Conservation (phyloP, 306 rosid genomes). For the Benincasa hispida region DNA sequence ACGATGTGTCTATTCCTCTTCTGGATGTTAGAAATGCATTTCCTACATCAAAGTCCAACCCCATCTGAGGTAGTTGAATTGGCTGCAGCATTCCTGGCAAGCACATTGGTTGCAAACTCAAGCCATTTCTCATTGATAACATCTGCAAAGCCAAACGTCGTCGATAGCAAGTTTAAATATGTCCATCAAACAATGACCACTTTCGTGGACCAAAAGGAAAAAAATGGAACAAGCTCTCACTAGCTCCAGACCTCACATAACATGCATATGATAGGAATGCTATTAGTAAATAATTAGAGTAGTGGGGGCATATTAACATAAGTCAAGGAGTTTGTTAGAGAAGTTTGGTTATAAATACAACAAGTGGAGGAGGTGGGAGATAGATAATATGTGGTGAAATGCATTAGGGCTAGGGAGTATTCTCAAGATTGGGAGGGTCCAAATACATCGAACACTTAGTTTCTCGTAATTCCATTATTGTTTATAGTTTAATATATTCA, state of each 20-base stretch:
- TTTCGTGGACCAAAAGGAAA: background rate
- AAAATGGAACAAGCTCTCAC: background rate
- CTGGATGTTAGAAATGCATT: conserved; percentile 29
- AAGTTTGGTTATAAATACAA: no score
- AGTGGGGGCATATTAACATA: no score
- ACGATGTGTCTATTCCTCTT: conserved; percentile 21
- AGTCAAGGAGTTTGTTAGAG: no score
- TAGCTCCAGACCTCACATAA: background rate
- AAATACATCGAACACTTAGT: no score
- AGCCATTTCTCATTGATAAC: conserved; percentile 74
- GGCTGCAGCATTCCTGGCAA: conserved; percentile 47
- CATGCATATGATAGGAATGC: no score
- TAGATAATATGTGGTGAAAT: no score
- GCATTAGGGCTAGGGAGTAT: no score
- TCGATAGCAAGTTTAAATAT: background rate
- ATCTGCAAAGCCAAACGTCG: conserved; percentile 46
- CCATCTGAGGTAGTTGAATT: conserved; percentile 34
- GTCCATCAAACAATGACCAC: background rate
- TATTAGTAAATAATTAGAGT: no score
- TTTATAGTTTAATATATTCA: no score
- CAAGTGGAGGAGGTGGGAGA: no score
- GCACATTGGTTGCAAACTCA: conserved; percentile 76
- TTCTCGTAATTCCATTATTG: no score
- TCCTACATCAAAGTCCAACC: conserved; percentile 35
- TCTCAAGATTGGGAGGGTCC: no score